Percentiles rank a stretch among this genome's conserved stretches.
Conservation (phyloP, 352 stramenopile genomes). For the Aphanomyces euteiches region DNA sequence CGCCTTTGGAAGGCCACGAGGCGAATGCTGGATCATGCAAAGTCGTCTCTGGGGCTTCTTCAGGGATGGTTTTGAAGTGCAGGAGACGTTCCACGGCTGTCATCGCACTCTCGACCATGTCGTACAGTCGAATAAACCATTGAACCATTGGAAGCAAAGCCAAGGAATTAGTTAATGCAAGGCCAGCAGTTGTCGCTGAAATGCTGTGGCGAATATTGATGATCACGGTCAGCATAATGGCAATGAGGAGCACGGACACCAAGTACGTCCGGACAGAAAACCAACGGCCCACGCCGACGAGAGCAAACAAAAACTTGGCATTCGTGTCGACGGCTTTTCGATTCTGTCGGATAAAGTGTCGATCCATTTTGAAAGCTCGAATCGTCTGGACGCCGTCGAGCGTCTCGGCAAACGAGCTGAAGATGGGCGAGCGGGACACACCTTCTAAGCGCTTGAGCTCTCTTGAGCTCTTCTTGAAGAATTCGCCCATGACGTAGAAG, state of each 20-base stretch:
- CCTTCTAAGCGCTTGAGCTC: conserved; percentile 82
- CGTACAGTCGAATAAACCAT: neutral
- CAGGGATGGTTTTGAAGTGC: neutral
- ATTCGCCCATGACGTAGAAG: conserved; percentile 58
- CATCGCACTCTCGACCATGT: conserved; percentile 50
- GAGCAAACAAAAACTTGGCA: conserved; percentile 84
- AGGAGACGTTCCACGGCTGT: conserved; percentile 62
- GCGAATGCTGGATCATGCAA: neutral
- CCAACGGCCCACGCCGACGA: conserved; percentile 93
- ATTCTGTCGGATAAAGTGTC: conserved; percentile 33
- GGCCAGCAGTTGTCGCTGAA: neutral
- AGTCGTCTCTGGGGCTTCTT: neutral
- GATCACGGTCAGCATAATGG: conserved; percentile 81
- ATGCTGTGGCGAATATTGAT: conserved; percentile 1
- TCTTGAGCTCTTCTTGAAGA: conserved; percentile 53
- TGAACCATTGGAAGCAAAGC: neutral
- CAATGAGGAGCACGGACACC: conserved; percentile 79
- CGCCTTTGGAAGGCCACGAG: conserved; percentile 57
- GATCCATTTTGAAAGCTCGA: conserved; percentile 59
- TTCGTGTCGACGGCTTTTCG: conserved; percentile 57
- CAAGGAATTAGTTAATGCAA: neutral
- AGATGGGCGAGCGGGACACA: conserved; percentile 82
- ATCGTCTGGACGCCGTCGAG: conserved; percentile 66
- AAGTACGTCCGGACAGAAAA: conserved; percentile 89
- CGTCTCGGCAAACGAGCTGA: conserved; percentile 90